Evolutionary conservation across 495 filamentous ascomycete genomes (phyloP).

Genomic region (Penicillium bovifimosum): DNA sequence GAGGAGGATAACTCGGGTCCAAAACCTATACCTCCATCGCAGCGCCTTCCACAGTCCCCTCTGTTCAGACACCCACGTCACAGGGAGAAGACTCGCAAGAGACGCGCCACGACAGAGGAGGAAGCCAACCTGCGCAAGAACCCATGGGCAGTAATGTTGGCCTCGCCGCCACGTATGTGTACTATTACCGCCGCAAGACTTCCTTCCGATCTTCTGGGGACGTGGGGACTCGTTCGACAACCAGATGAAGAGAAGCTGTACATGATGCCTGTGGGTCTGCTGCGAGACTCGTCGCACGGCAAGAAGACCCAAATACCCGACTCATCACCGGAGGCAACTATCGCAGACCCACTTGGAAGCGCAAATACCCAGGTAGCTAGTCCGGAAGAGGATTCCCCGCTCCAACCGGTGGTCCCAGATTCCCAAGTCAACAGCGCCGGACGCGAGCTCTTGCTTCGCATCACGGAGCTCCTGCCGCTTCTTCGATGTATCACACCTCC

Average conservation of each 20-base stretch:
- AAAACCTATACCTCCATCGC: slow-evolving; percentile 21
- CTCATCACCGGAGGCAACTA: background rate
- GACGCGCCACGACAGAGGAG: slow-evolving; percentile 39
- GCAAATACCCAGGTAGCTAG: no score
- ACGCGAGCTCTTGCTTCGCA: slow-evolving; percentile 23
- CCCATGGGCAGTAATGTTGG: slow-evolving; percentile 54
- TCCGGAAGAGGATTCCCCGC: background rate
- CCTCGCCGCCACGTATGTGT: slow-evolving; percentile 60
- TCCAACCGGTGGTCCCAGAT: background rate
- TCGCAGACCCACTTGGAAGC: background rate
- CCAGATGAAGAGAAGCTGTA: slow-evolving; percentile 52
- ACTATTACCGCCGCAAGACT: slow-evolving; percentile 47
- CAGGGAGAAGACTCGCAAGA: slow-evolving; percentile 23
- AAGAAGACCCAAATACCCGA: background rate
- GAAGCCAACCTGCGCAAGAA: slow-evolving; percentile 27
- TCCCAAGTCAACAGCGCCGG: slow-evolving; percentile 1
- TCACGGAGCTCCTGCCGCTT: slow-evolving; percentile 26
- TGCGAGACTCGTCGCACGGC: slow-evolving; percentile 26
- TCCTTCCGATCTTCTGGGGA: slow-evolving; percentile 59
- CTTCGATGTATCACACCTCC: slow-evolving; percentile 16
- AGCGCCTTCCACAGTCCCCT: slow-evolving; percentile 39
- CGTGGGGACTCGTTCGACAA: slow-evolving; percentile 52
- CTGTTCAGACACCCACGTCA: slow-evolving; percentile 21
- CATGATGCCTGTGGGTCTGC: slow-evolving; percentile 51
- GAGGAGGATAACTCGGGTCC: background rate